Conservation (phyloP, 148 eudicot species). For the Chenopodium quinoa region DNA sequence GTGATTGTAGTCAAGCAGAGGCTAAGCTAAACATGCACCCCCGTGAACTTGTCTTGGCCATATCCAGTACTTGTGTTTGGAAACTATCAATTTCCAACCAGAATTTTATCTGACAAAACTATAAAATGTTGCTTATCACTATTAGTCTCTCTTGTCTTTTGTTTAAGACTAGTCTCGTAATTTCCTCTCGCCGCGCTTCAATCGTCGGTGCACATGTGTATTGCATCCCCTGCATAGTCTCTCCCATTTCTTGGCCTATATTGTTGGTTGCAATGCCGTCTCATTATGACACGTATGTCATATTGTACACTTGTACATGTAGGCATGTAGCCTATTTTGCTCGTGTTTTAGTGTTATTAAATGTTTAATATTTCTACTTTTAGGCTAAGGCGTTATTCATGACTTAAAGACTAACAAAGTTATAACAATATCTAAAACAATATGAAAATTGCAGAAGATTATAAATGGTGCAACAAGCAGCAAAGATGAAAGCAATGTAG, state of each 20-base stretch:
- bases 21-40: not conserved
- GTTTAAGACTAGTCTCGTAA: not conserved
- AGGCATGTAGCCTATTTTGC: too few species aligned
- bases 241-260: not conserved
- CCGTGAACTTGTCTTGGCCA: conserved; percentile 11
- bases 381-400: too few species aligned
- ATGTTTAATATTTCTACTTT: too few species aligned
- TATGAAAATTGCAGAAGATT: not conserved
- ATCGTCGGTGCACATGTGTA: not conserved
- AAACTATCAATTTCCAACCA: conserved; percentile 3
- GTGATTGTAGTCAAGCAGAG: not conserved
- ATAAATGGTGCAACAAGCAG: not conserved
- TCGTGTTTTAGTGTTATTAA: too few species aligned
- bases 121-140: not conserved
- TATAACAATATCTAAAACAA: not conserved
- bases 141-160: not conserved
- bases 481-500: not conserved
- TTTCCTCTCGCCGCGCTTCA: not conserved
- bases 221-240: too few species aligned
- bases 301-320: too few species aligned
- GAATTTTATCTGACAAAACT: not conserved
- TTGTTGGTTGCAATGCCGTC: not conserved
- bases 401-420: too few species aligned
- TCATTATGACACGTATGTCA: too few species aligned
- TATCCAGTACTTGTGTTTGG: not conserved